A percentile compares a stretch with the other conserved stretches of the same genome.
Evolutionary conservation across 352 stramenopile genomes (phyloP).

Genomic region (Pythium plurisporium): DNA sequence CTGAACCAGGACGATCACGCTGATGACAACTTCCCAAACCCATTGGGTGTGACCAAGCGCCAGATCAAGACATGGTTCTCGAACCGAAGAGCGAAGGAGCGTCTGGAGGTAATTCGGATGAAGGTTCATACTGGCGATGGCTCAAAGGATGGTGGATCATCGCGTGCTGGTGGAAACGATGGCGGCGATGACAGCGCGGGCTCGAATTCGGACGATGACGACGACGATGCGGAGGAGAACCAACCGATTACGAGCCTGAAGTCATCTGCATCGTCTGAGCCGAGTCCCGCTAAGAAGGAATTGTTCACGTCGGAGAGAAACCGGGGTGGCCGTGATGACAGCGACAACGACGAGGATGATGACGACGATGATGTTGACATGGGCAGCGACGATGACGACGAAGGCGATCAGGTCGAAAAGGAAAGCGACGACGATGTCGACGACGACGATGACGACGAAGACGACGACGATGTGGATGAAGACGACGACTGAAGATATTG

Average conservation of each 20-base stretch:
- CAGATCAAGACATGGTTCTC: slow-evolving; percentile 87
- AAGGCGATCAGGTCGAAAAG: slow-evolving; percentile 34
- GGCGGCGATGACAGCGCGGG: slow-evolving; percentile 3
- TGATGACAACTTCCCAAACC: slow-evolving; percentile 45
- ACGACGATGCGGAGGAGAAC: slow-evolving; percentile 14
- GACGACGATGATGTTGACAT: slow-evolving; percentile 33
- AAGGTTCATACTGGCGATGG: slow-evolving; percentile 38
- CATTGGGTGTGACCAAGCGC: slow-evolving; percentile 57
- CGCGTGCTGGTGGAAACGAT: slow-evolving; percentile 32
- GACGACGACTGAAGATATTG: slow-evolving; percentile 17
- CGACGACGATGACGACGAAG: slow-evolving; percentile 23
- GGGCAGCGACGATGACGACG: slow-evolving; percentile 31
- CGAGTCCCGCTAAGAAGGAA: slow-evolving; percentile 22
- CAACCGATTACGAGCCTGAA: slow-evolving; percentile 12
- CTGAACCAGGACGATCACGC: slow-evolving; percentile 71
- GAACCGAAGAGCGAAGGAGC: slow-evolving; percentile 75
- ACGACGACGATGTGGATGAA: slow-evolving; percentile 26
- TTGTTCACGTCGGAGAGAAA: slow-evolving; percentile 12
- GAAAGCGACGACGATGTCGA: slow-evolving; percentile 28
- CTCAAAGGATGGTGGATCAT: slow-evolving; percentile 19
- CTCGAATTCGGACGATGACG: slow-evolving; percentile 8
- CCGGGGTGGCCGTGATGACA: background rate
- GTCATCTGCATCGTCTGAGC: background rate
- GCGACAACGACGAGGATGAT: slow-evolving; percentile 21
- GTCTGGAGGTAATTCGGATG: slow-evolving; percentile 76